Base-by-base conservation (phyloP, 2,329 filamentous ascomycete species). In the Penicillium sp. region DNA sequence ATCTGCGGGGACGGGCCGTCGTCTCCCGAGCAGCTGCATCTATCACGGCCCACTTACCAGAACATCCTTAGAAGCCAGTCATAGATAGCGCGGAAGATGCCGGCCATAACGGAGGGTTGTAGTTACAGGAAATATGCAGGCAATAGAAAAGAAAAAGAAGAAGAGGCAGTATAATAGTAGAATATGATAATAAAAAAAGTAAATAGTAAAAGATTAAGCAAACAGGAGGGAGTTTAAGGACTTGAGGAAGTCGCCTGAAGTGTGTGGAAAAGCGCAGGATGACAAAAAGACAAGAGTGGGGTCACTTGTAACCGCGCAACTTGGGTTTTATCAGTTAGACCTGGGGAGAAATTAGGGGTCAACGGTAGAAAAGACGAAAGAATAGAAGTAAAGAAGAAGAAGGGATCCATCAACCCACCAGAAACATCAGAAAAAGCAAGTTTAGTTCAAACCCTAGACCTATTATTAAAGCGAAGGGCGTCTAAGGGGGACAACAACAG, bases 1-100 rank as follows among this genome's bases (percentile, higher is more conserved):
- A 51, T 62, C 54, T 53, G 64, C 64, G 63, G 65, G 65, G 63
- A 65, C 64, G 67, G 66, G 57, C 64, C 68, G 65, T 46, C 54
- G 56, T 58, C 57, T 57, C 50, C 59, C 63, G 59, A 58, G 60
- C 56, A 57, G 22, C 53, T 46, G 53, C 54, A 53, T 55, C 52
- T 53, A 56, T 50, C 46, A 49, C 52, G 59, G 68, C 57, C 62
- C 63, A 76, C 81, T 72, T 77, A 97, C 92, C 93, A 99, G 76
- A 99, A 97, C 66, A 93, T 88, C 78, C 92, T 86, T 76, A 99
- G 77, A 71, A 97, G 80, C 92, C 92, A 97, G 82, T 97, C 93
- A 79, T 97, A 97, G 72, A 99, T 86, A 75, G 85, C 87, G 69
- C 87, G 88, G 74, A 99, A 95, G 71, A 99, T 77, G 63, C 89